Evolutionary conservation across 2,329 filamentous ascomycete species (phyloP).

Genomic region (Tolypocladium amazonense): DNA sequence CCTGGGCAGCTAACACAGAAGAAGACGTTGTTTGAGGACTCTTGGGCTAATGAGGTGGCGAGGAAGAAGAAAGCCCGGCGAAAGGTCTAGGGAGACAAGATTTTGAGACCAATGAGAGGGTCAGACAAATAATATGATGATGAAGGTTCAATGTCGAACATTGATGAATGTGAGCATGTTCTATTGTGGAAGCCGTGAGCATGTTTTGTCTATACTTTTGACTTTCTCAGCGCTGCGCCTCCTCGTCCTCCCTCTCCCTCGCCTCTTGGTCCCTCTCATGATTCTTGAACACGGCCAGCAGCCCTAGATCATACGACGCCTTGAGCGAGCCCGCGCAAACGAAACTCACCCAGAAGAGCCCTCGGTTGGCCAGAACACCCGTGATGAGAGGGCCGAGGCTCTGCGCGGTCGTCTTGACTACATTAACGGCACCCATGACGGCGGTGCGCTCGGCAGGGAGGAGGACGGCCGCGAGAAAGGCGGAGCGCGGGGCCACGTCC

Average conservation of each 20-base stretch:
- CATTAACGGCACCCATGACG: conserved; percentile 60
- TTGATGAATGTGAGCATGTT: neutral
- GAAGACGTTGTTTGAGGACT: conserved; percentile 62
- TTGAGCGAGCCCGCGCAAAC: conserved; percentile 53
- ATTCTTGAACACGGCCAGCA: conserved; percentile 27
- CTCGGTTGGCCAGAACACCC: conserved; percentile 46
- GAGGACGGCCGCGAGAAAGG: conserved; percentile 57
- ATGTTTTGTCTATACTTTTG: neutral
- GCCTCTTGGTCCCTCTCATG: conserved; percentile 3
- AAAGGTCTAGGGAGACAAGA: neutral
- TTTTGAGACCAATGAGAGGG: neutral
- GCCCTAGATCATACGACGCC: conserved; percentile 46
- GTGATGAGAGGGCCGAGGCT: conserved; percentile 53
- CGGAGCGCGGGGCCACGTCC: conserved; percentile 60
- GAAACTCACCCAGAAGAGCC: conserved; percentile 52
- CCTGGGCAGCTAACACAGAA: conserved; percentile 46
- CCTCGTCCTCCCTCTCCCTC: neutral
- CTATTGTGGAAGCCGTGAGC: neutral
- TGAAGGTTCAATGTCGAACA: neutral
- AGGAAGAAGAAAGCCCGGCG: conserved; percentile 4
- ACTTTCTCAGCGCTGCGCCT: neutral
- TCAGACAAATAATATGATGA: neutral
- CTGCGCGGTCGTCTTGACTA: conserved; percentile 55
- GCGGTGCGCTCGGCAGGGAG: conserved; percentile 57
- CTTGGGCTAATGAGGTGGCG: conserved; percentile 32